Evolutionary conservation across 139 green algal species (phyloP), one percentile per base, ranked within the genome.

Genomic region (Chlorella sp.): DNA sequence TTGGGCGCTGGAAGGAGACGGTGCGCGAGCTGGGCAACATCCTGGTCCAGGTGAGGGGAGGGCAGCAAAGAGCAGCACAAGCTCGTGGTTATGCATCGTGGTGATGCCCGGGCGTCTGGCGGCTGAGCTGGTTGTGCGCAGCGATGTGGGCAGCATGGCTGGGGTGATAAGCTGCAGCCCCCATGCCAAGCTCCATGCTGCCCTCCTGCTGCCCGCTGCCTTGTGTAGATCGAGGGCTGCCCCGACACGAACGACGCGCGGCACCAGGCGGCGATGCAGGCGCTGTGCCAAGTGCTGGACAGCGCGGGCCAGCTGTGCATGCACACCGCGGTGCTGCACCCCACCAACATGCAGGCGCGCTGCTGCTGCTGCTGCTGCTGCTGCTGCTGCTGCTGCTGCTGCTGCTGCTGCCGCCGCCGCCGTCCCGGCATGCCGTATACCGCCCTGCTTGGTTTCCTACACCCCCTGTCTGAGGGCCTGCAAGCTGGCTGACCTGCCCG

Each of bases 251-350:
- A 51, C 46, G 76, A 74, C 43, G 32, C 19, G 54, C 44, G 62
- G 32, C 69, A 88, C 62, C 60, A 86, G 62, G 69, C 75, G 30
- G 58, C 41, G 48, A 80, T 86, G 78, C 44, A 79, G 14, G n/a
- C 69, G 48, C 79, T 90, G 24, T 87, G 83, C 72, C 48, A 43
- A 17, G 83, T 84, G 60, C 79, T 90, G 58, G 87, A 90, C 83
- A n/a, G 44, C 40, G 83, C 76, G 60, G 87, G 87, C 40, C 56
- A 86, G 78, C 34, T 90, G 70, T 90, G 87, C 84, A 90, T 90
- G 87, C 78, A 84, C 76, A 90, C 83, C 43, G 87, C 76, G 17
- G 84, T 90, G 48, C 70, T 90, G 69, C 87, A 90, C 77, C 87
- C 87, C 26, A 88, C 83, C 43, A 90, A 90, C 84, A 90, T 90